These are phyloP conservation scores for Plasmodium falciparum DNA, from an alignment of 169 alveolate genomes.

Conservation along the genomic window DNA sequence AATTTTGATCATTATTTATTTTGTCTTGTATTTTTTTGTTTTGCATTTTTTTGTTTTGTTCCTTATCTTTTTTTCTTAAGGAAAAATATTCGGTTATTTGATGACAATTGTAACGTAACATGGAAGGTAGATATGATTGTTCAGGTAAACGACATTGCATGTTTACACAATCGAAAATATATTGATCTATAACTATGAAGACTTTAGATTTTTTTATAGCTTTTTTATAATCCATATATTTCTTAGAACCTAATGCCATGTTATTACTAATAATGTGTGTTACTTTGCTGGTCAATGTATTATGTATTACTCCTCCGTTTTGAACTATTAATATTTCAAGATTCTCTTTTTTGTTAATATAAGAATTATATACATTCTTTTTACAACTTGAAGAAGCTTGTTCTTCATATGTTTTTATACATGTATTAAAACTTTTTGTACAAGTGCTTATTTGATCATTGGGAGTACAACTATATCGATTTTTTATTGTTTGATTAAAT, in stretches of 20 bases:
- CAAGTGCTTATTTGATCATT: not conserved
- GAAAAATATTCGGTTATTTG: constrained; percentile 65
- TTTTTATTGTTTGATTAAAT: too few relatives aligned
- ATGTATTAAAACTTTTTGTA: constrained; percentile 14
- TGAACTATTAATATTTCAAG: constrained; percentile 68
- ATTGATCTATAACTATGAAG: constrained; percentile 52
- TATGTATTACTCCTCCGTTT: constrained; percentile 69
- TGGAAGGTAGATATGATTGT: constrained; percentile 38
- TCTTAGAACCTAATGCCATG: constrained; percentile 70
- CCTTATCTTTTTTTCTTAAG: constrained; percentile 4
- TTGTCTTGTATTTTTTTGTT: not conserved
- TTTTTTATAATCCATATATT: constrained; percentile 62
- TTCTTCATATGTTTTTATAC: constrained; percentile 5
- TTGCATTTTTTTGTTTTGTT: not conserved
- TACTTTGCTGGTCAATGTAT: constrained; percentile 47
- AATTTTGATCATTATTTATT: not conserved
- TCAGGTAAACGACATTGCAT: constrained; percentile 33
- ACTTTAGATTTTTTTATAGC: constrained; percentile 40
- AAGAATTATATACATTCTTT: constrained; percentile 18
- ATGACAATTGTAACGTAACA: constrained; percentile 38
- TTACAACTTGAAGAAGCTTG: constrained; percentile 2
- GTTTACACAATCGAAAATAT: constrained; percentile 57
- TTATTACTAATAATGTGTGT: constrained; percentile 74
- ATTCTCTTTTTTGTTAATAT: constrained; percentile 65
- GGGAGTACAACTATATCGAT: too few relatives aligned